These are phyloP conservation scores for Euryodendron excelsum DNA, from an alignment of 148 eudicot species.

Conservation along the genomic window DNA sequence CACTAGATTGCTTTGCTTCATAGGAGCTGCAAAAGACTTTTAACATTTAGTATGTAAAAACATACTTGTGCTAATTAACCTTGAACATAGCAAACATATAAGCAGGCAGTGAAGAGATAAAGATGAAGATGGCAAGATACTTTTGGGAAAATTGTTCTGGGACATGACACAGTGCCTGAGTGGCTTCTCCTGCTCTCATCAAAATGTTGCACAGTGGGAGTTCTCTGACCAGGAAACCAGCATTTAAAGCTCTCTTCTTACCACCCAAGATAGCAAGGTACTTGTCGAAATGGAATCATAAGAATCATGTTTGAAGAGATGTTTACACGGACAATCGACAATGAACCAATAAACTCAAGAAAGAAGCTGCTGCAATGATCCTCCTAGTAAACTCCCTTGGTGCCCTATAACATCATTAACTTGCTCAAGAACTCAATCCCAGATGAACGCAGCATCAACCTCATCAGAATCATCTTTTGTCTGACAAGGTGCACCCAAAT, in stretches of 20 bases:
- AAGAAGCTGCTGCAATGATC: constrained; percentile 61
- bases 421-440: constrained; percentile 49
- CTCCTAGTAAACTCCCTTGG: constrained; percentile 42
- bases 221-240: constrained; percentile 44
- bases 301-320: constrained; percentile 56
- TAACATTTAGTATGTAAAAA: neutral
- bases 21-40: neutral
- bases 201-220: constrained; percentile 61
- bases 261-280: constrained; percentile 43
- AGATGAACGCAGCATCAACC: constrained; percentile 56
- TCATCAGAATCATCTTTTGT: constrained; percentile 55
- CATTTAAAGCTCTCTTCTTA: constrained; percentile 56
- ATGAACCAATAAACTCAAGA: constrained; percentile 46
- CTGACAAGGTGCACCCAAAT: constrained; percentile 46
- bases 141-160: constrained; percentile 63
- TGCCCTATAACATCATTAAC: constrained; percentile 53
- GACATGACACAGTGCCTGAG: constrained; percentile 49
- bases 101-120: constrained; percentile 64
- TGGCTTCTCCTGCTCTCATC: constrained; percentile 60
- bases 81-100: constrained; percentile 5
- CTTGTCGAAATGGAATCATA: constrained; percentile 59
- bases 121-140: constrained; percentile 61
- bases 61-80: neutral
- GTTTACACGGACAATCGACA: constrained; percentile 38
- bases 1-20: neutral